Percentiles rank a stretch among this genome's conserved stretches.
Conservation (phyloP, 441 rosid species). For the Raphanus hybrid region DNA sequence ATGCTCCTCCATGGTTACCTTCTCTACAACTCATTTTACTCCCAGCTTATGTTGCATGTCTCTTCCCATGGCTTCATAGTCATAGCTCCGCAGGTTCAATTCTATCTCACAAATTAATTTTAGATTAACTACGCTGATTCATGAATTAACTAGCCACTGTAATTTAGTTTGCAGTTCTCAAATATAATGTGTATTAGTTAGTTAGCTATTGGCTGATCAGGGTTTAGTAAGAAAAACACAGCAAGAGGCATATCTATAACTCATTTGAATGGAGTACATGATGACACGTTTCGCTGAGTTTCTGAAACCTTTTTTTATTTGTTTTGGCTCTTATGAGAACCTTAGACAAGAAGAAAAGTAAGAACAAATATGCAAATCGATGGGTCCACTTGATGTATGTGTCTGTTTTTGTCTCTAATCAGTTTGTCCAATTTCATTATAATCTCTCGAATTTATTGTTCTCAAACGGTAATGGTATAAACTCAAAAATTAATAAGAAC, state of each 20-base stretch:
- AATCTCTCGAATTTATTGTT: neutral
- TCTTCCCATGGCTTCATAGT: slow-evolving; percentile 93
- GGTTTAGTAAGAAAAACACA: neutral
- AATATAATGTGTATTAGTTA: neutral
- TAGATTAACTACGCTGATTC: neutral
- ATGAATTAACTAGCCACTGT: neutral
- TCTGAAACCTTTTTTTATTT: neutral
- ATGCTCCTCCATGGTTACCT: slow-evolving; percentile 82
- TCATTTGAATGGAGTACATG: slow-evolving; percentile 16
- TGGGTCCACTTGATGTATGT: slow-evolving; percentile 35
- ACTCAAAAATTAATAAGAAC: no score
- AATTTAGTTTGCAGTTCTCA: neutral
- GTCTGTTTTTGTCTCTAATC: neutral
- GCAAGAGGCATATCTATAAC: neutral
- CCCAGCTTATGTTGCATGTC: slow-evolving; percentile 78
- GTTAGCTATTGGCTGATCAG: neutral
- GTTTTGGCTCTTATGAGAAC: slow-evolving; percentile 8
- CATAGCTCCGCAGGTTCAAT: slow-evolving; percentile 78
- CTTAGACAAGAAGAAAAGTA: slow-evolving; percentile 36
- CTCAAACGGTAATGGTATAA: no score
- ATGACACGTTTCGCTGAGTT: slow-evolving; percentile 30
- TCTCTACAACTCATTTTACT: slow-evolving; percentile 76
- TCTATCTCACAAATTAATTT: neutral
- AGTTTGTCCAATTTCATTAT: neutral
- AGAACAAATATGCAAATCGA: slow-evolving; percentile 19